Percentiles rank a stretch among this genome's conserved stretches.
phyloP scores from a whole-genome alignment of 768 basidiomycete species.

The Agaricus sinodeliciosus region DNA sequence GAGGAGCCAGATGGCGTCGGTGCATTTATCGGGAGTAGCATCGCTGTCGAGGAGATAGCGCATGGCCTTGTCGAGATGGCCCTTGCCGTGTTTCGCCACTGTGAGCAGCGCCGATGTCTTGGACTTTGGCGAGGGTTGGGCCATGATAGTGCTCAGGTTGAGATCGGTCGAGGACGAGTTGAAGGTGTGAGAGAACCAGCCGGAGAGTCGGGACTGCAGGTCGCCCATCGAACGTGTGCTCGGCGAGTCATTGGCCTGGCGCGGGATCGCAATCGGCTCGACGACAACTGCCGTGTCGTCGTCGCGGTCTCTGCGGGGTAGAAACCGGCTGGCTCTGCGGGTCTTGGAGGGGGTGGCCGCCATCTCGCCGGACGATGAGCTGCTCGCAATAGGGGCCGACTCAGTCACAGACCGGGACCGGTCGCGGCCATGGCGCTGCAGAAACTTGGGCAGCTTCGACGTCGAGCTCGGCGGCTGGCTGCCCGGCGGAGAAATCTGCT shows the following conservation, averaged over 20 bases:
- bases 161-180: conserved; percentile 67
- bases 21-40: conserved; percentile 73
- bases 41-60: conserved; percentile 90
- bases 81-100: conserved; percentile 68
- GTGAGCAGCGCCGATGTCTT: conserved; percentile 43
- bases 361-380: conserved; percentile 21
- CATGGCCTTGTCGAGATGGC: conserved; percentile 77
- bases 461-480: background rate
- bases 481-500: background rate
- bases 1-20: conserved; percentile 84
- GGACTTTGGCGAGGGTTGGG: conserved; percentile 20
- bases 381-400: conserved; percentile 32
- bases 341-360: conserved; percentile 21
- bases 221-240: conserved; percentile 41
- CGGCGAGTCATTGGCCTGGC: conserved; percentile 41
- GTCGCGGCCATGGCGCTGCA: conserved; percentile 59
- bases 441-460: conserved; percentile 61
- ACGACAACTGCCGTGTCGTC: conserved; percentile 45
- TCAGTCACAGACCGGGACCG: conserved; percentile 48
- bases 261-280: conserved; percentile 51
- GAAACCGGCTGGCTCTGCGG: conserved; percentile 29
- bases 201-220: conserved; percentile 68
- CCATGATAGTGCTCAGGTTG: conserved; percentile 54
- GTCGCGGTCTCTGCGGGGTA: conserved; percentile 25
- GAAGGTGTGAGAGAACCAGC: conserved; percentile 80